These are phyloP conservation scores for Amphirosellinia nigrospora DNA, from an alignment of 495 filamentous ascomycete species.

Conservation along the genomic window DNA sequence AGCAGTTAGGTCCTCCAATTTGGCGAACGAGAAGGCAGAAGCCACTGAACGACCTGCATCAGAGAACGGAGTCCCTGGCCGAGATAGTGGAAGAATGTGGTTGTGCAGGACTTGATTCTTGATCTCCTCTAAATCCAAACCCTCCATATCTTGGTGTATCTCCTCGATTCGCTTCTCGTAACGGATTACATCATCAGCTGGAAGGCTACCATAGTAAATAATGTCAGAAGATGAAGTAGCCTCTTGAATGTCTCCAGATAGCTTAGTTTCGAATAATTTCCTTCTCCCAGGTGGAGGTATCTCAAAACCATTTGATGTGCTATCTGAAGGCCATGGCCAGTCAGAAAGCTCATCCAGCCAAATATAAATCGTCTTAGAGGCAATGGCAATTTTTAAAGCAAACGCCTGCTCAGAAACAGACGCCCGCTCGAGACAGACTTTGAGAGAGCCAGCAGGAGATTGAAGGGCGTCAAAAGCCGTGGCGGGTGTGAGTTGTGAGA, in stretches of 20 bases:
- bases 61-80: conserved; percentile 57
- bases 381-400: conserved; percentile 74
- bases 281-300: conserved; percentile 52
- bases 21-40: conserved; percentile 56
- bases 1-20: conserved; percentile 84
- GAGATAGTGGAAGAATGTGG: conserved; percentile 66
- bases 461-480: conserved; percentile 51
- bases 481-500: conserved; percentile 50
- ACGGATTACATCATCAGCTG: conserved; percentile 60
- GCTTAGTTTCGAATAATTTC: conserved; percentile 37
- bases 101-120: conserved; percentile 86
- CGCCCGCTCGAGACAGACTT: conserved; percentile 68
- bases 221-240: conserved; percentile 35
- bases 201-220: conserved; percentile 73
- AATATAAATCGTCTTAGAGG: conserved; percentile 72
- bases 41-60: conserved; percentile 44
- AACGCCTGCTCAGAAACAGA: conserved; percentile 71
- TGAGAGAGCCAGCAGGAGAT: conserved; percentile 61
- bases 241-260: conserved; percentile 8
- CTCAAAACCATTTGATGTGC: conserved; percentile 61
- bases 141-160: conserved; percentile 78
- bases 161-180: conserved; percentile 79
- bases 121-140: conserved; percentile 84
- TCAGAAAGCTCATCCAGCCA: conserved; percentile 78
- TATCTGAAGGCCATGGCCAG: conserved; percentile 73